Evolutionary conservation across 345 rosid species (phyloP).

Genomic region (Crucihimalaya himalaica): DNA sequence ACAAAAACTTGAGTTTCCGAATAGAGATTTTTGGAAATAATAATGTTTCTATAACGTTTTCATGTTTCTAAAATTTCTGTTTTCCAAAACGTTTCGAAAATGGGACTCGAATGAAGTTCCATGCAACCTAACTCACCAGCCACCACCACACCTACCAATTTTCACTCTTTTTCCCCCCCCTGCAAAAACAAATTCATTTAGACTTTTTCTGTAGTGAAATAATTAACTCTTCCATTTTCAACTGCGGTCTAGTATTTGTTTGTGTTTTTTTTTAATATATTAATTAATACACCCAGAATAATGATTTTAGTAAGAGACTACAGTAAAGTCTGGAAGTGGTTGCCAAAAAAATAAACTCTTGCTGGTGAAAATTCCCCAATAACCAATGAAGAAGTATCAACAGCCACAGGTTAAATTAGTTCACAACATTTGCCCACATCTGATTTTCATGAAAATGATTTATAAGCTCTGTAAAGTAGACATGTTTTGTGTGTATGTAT

Average conservation of each 20-base stretch:
- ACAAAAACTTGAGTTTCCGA: too few species aligned
- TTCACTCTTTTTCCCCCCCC: neutral
- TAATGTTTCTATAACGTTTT: too few species aligned
- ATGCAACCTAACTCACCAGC: too few species aligned
- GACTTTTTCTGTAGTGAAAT: neutral
- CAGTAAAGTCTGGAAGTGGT: too few species aligned
- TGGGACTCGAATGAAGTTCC: too few species aligned
- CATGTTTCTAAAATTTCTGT: too few species aligned
- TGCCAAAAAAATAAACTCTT: neutral
- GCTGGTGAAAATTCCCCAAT: neutral
- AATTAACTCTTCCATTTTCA: neutral
- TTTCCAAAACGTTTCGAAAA: too few species aligned
- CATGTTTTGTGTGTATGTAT: neutral
- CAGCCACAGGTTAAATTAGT: neutral
- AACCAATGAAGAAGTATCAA: neutral
- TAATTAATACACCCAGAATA: neutral
- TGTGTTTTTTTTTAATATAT: too few species aligned
- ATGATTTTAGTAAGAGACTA: neutral
- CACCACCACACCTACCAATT: slow-evolving; percentile 23
- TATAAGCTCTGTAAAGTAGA: too few species aligned
- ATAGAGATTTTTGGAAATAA: too few species aligned
- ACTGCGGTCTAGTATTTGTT: too few species aligned
- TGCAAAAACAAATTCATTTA: neutral
- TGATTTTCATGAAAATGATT: neutral
- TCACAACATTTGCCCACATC: neutral